Evolutionary conservation across 1,284 basidiomycete species (phyloP).

Genomic region (Filobasidium uniguttulatum): DNA sequence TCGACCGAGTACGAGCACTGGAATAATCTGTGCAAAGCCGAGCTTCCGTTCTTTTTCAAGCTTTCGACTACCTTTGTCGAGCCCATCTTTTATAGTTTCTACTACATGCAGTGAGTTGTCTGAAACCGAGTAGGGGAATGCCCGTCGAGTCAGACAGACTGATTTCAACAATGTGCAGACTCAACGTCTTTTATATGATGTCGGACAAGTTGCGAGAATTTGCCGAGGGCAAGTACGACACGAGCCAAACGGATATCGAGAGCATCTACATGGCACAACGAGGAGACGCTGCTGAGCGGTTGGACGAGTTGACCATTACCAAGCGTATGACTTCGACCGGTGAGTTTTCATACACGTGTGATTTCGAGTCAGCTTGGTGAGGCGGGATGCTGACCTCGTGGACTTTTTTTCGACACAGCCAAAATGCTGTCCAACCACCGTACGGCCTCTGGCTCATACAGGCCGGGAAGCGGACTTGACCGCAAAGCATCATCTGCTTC

Average conservation of each 20-base stretch:
- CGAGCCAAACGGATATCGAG: slow-evolving; percentile 57
- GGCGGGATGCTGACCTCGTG: not conserved
- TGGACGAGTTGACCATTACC: slow-evolving; percentile 63
- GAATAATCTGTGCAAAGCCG: slow-evolving; percentile 81
- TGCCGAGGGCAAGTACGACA: slow-evolving; percentile 68
- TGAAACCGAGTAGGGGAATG: not conserved
- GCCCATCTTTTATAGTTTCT: slow-evolving; percentile 94
- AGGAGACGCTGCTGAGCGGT: slow-evolving; percentile 58
- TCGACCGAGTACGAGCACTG: slow-evolving; percentile 94
- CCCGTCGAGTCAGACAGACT: not conserved
- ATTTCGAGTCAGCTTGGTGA: not conserved
- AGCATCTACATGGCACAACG: slow-evolving; percentile 64
- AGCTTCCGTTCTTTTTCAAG: slow-evolving; percentile 80
- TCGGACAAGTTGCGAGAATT: slow-evolving; percentile 85
- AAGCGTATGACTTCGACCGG: slow-evolving; percentile 72
- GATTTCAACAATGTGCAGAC: slow-evolving; percentile 39
- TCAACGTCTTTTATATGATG: slow-evolving; percentile 88
- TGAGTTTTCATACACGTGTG: slow-evolving; percentile 36
- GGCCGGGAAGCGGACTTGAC: slow-evolving; percentile 3
- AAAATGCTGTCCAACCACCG: slow-evolving; percentile 29
- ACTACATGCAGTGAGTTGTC: slow-evolving; percentile 91
- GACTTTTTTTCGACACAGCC: slow-evolving; percentile 17
- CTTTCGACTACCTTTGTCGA: slow-evolving; percentile 82
- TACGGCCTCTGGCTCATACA: slow-evolving; percentile 20
- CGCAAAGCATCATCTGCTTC: slow-evolving; percentile 40